Evolutionary conservation across 345 rosid species (phyloP).

Genomic region (Viola odorata): DNA sequence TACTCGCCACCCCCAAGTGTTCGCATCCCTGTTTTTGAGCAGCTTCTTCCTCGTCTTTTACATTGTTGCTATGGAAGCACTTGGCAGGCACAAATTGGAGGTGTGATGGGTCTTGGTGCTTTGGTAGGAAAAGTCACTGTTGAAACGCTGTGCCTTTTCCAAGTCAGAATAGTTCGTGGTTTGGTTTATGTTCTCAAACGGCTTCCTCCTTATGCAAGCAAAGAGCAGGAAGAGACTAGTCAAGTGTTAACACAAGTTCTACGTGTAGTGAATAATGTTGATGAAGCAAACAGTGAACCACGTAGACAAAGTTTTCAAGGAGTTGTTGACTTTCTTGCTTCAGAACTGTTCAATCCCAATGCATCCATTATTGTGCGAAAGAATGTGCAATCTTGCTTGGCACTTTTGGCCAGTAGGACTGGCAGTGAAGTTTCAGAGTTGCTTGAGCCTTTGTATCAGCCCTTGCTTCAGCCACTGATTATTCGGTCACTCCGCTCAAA

Average conservation of each 20-base stretch:
- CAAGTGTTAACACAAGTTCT: constrained; percentile 98
- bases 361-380: constrained; percentile 83
- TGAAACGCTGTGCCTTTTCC: constrained; percentile 82
- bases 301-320: constrained; percentile 92
- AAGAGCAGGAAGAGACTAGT: constrained; percentile 97
- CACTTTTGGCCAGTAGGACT: constrained; percentile 93
- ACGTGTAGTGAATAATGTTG: constrained; percentile 93
- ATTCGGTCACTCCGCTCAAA: constrained; percentile 80
- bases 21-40: constrained; percentile 90
- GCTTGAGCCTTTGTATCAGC: constrained; percentile 88
- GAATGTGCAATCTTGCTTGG: constrained; percentile 93
- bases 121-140: constrained; percentile 97
- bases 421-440: constrained; percentile 97
- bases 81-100: constrained; percentile 99
- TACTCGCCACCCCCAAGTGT: constrained; percentile 94
- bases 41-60: constrained; percentile 91
- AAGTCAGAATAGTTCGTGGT: constrained; percentile 80
- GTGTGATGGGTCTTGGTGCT: constrained; percentile 97
- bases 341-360: constrained; percentile 87
- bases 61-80: constrained; percentile 97
- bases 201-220: constrained; percentile 85
- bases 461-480: constrained; percentile 83
- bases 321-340: constrained; percentile 85
- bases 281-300: constrained; percentile 90
- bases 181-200: constrained; percentile 87